Percentiles rank a stretch among this genome's conserved stretches.
Evolutionary conservation across 2,329 filamentous ascomycete species (phyloP).

Genomic region (Sarocladium brachiariae): DNA sequence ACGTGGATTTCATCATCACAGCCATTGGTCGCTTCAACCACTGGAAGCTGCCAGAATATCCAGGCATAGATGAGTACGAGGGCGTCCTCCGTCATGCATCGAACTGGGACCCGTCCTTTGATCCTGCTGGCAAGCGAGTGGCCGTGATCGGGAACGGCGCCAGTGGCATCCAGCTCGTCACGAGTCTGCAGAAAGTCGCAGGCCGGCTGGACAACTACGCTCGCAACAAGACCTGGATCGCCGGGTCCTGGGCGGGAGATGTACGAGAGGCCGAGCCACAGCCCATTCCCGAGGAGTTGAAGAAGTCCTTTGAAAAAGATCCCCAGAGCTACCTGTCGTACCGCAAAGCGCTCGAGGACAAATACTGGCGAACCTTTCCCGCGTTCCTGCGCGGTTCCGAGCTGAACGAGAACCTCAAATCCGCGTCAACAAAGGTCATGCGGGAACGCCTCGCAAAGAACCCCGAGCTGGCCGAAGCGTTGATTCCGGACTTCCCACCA

Average conservation of each 20-base stretch:
- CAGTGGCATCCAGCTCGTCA: slow-evolving; percentile 46
- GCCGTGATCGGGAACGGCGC: slow-evolving; percentile 51
- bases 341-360: slow-evolving; percentile 48
- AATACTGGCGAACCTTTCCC: slow-evolving; percentile 53
- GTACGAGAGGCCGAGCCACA: slow-evolving; percentile 50
- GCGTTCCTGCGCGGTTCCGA: slow-evolving; percentile 47
- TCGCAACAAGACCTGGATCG: slow-evolving; percentile 36
- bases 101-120: slow-evolving; percentile 41
- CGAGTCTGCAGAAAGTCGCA: slow-evolving; percentile 21
- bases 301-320: not conserved
- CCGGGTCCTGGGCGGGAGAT: slow-evolving; percentile 44
- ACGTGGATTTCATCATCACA: slow-evolving; percentile 13
- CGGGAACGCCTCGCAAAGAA: slow-evolving; percentile 17
- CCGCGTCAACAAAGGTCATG: slow-evolving; percentile 49
- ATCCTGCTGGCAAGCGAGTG: slow-evolving; percentile 41
- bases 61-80: slow-evolving; percentile 36
- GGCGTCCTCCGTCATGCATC: slow-evolving; percentile 46
- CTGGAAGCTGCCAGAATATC: slow-evolving; percentile 46
- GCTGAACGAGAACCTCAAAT: slow-evolving; percentile 48
- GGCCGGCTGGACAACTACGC: slow-evolving; percentile 34
- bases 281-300: slow-evolving; percentile 41
- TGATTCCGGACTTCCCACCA: slow-evolving; percentile 41
- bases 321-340: not conserved
- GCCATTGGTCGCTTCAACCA: slow-evolving; percentile 13
- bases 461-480: slow-evolving; percentile 28